Evolutionary conservation across 139 green algal species (phyloP), one percentile per base, ranked within the genome.

Genomic region (Chlorella sp.): DNA sequence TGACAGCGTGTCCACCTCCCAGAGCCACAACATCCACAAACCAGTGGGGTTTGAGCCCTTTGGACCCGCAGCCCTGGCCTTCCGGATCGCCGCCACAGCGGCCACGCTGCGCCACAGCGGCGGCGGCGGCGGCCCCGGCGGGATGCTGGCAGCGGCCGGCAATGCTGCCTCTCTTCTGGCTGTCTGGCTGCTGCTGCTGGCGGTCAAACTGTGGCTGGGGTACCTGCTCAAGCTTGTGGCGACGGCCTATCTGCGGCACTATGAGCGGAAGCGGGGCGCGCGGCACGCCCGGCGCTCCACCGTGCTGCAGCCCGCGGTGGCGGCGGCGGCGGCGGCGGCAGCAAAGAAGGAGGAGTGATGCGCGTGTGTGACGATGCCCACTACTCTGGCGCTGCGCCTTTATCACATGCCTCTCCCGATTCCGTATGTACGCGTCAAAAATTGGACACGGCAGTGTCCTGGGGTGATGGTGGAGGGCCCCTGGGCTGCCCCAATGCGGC

Each of bases 21-120:
- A 97, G 90, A 94, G 86, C 66, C 95, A 97, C 92, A 95, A 91
- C 71, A 87, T 94, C 9, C 95, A 97, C 84, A 94, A 94, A 80
- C 91, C 94, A 48, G 81, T 89, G 40, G 93, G 91, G 0, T 97
- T 98, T 66, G 95, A 97, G 84, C 96, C 96, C 32, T 92, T 97
- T 85, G 96, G 94, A 0, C 89, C 94, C 36, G 95, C 94, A 24
- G 94, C 95, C 5, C 90, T 98, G 28, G 91, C 94, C 69, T 83
- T 97, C 42, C 92, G 96, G 11, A 95, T 97, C 34, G 81, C 88
- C 26, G 37, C 81, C 48, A 88, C 88, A 48, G 69, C 66, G 16
- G 71, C 79, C 1, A 81, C 88, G 14, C 48, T 88, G 42, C 32
- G 79, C 18, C 60, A 73, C 30, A 22, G 37, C 9, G 39, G 28